Conservation (phyloP, 108 stramenopile genomes). For the Nitzschia palea region DNA sequence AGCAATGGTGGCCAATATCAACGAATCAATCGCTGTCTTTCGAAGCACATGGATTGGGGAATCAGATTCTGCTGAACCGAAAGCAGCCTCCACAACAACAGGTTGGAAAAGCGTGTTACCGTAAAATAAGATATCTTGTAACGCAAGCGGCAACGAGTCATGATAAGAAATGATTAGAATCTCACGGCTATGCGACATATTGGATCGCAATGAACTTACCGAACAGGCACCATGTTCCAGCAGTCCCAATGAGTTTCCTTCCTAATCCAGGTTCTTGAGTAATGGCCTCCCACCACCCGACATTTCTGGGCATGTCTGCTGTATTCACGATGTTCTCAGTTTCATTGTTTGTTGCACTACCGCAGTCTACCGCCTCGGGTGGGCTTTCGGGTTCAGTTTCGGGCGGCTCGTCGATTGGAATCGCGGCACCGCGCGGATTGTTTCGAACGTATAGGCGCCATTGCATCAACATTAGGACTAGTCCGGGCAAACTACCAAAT, state of each 20-base stretch:
- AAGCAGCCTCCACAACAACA: slow-evolving; percentile 78
- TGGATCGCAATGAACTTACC: no score
- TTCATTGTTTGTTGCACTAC: slow-evolving; percentile 9
- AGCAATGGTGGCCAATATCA: slow-evolving; percentile 56
- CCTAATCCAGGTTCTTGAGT: slow-evolving; percentile 59
- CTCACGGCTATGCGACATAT: no score
- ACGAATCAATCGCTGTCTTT: slow-evolving; percentile 37
- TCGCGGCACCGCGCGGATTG: not conserved
- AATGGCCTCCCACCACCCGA: slow-evolving; percentile 38
- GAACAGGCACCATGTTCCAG: slow-evolving; percentile 84
- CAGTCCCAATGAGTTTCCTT: slow-evolving; percentile 73
- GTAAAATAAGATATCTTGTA: slow-evolving; percentile 89
- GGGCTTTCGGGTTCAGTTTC: not conserved
- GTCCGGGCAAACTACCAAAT: slow-evolving; percentile 74
- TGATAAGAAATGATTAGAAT: no score
- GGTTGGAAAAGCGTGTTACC: slow-evolving; percentile 89
- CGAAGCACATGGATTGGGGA: slow-evolving; percentile 7
- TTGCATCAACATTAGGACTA: slow-evolving; percentile 49
- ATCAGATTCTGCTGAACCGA: slow-evolving; percentile 51
- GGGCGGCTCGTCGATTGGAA: slow-evolving; percentile 1
- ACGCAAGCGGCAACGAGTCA: no score
- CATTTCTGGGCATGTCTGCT: not conserved
- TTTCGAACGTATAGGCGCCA: slow-evolving; percentile 1
- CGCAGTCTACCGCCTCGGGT: not conserved
- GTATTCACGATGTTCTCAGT: not conserved